phyloP scores from a whole-genome alignment of 768 basidiomycete genomes.

The Suillus placidus region DNA sequence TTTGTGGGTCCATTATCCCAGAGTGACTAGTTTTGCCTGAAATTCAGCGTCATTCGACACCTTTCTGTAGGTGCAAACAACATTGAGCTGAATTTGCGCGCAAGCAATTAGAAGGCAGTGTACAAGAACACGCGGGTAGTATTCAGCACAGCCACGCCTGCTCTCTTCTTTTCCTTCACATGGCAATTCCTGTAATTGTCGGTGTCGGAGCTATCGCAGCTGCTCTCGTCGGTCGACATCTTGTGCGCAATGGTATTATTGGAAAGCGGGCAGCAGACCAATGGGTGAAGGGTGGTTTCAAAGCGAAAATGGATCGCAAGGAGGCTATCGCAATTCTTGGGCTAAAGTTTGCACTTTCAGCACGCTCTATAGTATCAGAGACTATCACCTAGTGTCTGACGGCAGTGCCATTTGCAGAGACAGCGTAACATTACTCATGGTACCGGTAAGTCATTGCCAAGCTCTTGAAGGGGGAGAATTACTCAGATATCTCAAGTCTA shows the following conservation, averaged over 20 bases:
- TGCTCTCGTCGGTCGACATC: conserved; percentile 71
- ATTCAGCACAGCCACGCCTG: conserved; percentile 4
- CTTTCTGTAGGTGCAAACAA: background rate
- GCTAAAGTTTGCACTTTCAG: conserved; percentile 62
- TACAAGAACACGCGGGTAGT: background rate
- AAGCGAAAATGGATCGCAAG: conserved; percentile 91
- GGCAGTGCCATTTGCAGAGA: conserved; percentile 57
- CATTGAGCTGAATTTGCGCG: background rate
- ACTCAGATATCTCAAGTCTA: background rate
- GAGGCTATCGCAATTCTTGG: conserved; percentile 93
- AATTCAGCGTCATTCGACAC: background rate
- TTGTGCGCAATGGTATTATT: conserved; percentile 64
- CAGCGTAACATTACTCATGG: conserved; percentile 54
- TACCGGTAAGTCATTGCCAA: background rate
- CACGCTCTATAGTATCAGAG: too few species aligned
- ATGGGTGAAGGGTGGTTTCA: conserved; percentile 94
- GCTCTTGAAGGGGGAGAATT: conserved; percentile 18
- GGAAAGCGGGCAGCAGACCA: conserved; percentile 69
- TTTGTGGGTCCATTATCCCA: background rate
- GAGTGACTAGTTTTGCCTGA: background rate
- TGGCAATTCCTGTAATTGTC: conserved; percentile 79
- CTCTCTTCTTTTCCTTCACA: conserved; percentile 29
- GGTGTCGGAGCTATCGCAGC: conserved; percentile 80
- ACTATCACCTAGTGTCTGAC: background rate
- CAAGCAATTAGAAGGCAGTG: background rate